Base-by-base conservation (phyloP, 2,329 filamentous ascomycete genomes). In the Drechmeria coniospora region DNA sequence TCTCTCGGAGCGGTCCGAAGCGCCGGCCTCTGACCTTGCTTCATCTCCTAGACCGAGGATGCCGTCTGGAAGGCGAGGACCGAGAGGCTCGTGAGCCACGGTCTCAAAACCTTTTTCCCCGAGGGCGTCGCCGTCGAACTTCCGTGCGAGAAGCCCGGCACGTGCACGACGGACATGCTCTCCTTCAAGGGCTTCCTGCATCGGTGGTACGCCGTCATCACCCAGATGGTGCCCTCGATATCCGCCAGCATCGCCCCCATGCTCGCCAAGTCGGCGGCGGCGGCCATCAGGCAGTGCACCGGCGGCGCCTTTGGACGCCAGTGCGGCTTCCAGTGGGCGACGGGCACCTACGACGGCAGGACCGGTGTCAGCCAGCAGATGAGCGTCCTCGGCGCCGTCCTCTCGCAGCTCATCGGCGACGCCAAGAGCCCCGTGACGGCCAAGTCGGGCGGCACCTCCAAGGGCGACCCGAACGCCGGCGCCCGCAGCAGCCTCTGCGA, bases 121-220 rank as follows among this genome's bases (percentile, higher is more conserved):
- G 49, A 61, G 18, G 57, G 61, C 28, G 58, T 74, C 37, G 65
- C 74, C 43, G 60, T 56, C 26, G 74, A 79, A 43, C 49, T 61
- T 15, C 57, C 66, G 6, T 79, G 75, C 47, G 71, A 77, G 37
- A 38, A 79, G 36, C 67, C 74, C 49, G 55, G 62, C 35, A 62
- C 63, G 4, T 79, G 75, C 52, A 68, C 68, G 37, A 61, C 61
- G 23, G 75, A 79, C 37, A 70, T 77, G 49, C 55, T 63, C n/a
- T n/a, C n/a, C 6, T 76, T 72, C 58, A 74, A 75, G 42, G 69
- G 67, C 9, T 62, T 69, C 24, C 50, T 75, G 11, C 54, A 63
- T 15, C 59, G 63, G 13, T 70, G 65, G 59, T 57, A 74, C 37
- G 60, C 61, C 10, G 51, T 58, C 20, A 57, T 61, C 2, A 56